These are phyloP conservation scores for Meira nashicola DNA, from an alignment of 1,284 basidiomycete genomes.

Conservation along the genomic window DNA sequence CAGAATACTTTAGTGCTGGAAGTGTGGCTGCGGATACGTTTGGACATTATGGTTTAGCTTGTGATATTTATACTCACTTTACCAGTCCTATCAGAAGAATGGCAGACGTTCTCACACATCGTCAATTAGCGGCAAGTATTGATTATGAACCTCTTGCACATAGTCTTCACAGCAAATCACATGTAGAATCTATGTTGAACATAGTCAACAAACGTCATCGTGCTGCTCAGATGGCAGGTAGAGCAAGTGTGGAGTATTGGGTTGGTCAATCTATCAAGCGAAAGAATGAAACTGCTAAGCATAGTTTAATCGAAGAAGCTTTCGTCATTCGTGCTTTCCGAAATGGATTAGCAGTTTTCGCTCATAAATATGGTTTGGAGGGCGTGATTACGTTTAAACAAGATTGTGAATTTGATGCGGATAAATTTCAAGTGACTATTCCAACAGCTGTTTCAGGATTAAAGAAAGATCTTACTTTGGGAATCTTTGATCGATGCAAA, in stretches of 20 bases:
- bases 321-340: constrained; percentile 91
- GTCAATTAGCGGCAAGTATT: constrained; percentile 87
- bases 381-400: constrained; percentile 87
- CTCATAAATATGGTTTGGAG: constrained; percentile 84
- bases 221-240: constrained; percentile 91
- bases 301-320: constrained; percentile 56
- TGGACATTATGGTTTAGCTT: constrained; percentile 93
- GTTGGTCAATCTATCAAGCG: constrained; percentile 74
- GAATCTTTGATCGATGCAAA: constrained; percentile 81
- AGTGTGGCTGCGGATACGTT: constrained; percentile 88
- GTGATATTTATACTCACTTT: constrained; percentile 96
- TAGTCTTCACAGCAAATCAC: constrained; percentile 77
- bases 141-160: constrained; percentile 75
- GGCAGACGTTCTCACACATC: constrained; percentile 83
- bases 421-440: constrained; percentile 78
- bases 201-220: constrained; percentile 88
- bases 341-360: constrained; percentile 93
- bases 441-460: constrained; percentile 55
- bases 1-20: constrained; percentile 96
- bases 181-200: constrained; percentile 80
- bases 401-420: constrained; percentile 81
- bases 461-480: constrained; percentile 33
- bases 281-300: constrained; percentile 55
- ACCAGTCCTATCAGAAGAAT: constrained; percentile 57
- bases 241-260: constrained; percentile 95